phyloP scores from a whole-genome alignment of 2,329 filamentous ascomycete species.

The Aaosphaeria pasadenensis region DNA sequence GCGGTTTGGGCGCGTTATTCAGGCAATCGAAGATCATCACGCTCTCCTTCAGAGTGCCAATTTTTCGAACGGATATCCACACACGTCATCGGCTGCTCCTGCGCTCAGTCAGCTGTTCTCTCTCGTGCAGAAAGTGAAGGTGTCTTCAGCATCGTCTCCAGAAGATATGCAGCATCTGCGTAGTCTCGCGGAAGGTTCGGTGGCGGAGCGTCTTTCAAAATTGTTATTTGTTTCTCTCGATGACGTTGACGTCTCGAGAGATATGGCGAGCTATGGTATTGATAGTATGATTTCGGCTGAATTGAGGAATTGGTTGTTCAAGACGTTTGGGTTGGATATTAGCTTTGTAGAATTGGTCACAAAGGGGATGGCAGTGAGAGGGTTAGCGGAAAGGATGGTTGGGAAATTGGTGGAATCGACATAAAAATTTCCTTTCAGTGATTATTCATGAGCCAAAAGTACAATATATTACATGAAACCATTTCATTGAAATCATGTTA shows the following conservation, averaged over 20 bases:
- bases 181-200: neutral
- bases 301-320: slow-evolving; percentile 12
- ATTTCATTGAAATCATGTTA: no score
- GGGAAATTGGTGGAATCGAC: neutral
- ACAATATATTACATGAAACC: no score
- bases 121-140: neutral
- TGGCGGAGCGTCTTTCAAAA: slow-evolving; percentile 1
- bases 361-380: neutral
- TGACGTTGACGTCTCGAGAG: slow-evolving; percentile 1
- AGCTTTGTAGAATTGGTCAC: slow-evolving; percentile 1
- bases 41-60: neutral
- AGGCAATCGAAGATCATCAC: slow-evolving; percentile 2
- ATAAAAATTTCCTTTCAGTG: no score
- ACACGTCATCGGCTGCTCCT: neutral
- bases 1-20: slow-evolving; percentile 2
- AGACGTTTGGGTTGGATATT: slow-evolving; percentile 3
- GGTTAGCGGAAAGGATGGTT: neutral
- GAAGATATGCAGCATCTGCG: neutral
- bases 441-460: no score
- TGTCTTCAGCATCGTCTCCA: no score
- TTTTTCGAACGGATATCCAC: neutral
- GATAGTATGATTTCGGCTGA: slow-evolving; percentile 13
- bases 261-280: slow-evolving; percentile 6
- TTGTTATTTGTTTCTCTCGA: slow-evolving; percentile 6
- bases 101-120: neutral